A percentile compares a stretch with the other conserved stretches of the same genome.
Conservation (phyloP, 1,284 basidiomycete genomes). For the Jaminaea rosea region DNA sequence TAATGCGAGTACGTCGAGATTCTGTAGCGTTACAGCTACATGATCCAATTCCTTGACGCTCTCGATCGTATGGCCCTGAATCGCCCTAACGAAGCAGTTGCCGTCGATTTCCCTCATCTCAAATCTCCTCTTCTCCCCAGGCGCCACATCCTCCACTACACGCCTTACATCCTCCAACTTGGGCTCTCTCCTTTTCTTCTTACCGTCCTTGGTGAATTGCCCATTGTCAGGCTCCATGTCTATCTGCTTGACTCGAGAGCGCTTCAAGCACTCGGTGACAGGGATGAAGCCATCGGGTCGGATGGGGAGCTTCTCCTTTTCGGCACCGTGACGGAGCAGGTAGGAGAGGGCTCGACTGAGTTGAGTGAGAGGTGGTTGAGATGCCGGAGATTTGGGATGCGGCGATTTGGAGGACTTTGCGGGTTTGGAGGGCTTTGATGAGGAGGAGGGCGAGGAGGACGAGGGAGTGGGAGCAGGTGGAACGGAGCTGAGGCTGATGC, state of each 20-base stretch:
- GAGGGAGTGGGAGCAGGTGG: no score
- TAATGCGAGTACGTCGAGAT: constrained; percentile 13
- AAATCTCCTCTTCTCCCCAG: constrained; percentile 38
- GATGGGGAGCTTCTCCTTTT: constrained; percentile 64
- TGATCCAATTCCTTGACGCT: constrained; percentile 47
- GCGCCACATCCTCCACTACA: constrained; percentile 19
- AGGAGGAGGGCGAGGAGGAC: no score
- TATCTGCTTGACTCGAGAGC: constrained; percentile 31
- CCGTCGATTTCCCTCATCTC: constrained; percentile 14
- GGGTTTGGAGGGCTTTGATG: neutral
- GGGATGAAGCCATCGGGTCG: constrained; percentile 69
- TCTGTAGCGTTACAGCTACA: constrained; percentile 14
- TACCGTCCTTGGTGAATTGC: constrained; percentile 3
- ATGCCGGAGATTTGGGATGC: constrained; percentile 6
- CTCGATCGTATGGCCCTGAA: constrained; percentile 78
- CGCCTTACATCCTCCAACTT: constrained; percentile 18
- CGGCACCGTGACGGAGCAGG: constrained; percentile 73
- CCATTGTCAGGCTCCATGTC: constrained; percentile 13
- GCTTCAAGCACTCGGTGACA: constrained; percentile 53
- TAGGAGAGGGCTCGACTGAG: constrained; percentile 73
- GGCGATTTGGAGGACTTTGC: constrained; percentile 3
- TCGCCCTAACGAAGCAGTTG: constrained; percentile 67
- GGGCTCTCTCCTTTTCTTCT: constrained; percentile 12
- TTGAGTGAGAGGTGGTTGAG: constrained; percentile 15
- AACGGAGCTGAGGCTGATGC: no score